Conservation (phyloP, 805 yeast genomes). For the Candida xiaguanensis region DNA sequence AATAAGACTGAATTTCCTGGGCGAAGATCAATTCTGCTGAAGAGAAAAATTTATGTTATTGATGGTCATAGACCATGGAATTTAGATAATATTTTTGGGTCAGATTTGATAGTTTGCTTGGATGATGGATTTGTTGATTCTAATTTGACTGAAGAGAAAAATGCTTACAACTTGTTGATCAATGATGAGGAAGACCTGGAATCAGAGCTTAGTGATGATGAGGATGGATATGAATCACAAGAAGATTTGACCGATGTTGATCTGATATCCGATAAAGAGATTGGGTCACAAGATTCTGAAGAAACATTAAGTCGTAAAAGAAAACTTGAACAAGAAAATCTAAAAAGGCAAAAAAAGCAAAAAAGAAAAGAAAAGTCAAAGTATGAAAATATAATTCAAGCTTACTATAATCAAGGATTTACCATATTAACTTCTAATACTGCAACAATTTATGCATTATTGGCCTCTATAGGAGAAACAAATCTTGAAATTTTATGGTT, state of each 20-base stretch:
- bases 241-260: constrained; percentile 11
- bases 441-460: constrained; percentile 72
- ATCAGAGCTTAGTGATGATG: constrained; percentile 20
- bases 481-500: constrained; percentile 72
- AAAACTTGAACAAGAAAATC: constrained; percentile 25
- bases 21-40: constrained; percentile 20
- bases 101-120: constrained; percentile 70
- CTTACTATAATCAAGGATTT: constrained; percentile 82
- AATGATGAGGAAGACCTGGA: constrained; percentile 32
- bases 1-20: constrained; percentile 24
- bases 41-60: constrained; percentile 69
- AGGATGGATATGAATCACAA: neutral
- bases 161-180: constrained; percentile 57
- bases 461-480: constrained; percentile 82
- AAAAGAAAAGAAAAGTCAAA: constrained; percentile 36
- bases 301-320: constrained; percentile 23
- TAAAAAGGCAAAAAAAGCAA: constrained; percentile 33
- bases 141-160: constrained; percentile 50
- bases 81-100: constrained; percentile 85
- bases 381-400: constrained; percentile 57
- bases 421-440: constrained; percentile 72
- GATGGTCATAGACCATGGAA: constrained; percentile 98
- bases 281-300: constrained; percentile 23
- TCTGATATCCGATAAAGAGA: constrained; percentile 8
- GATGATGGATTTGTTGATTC: constrained; percentile 80